Percentiles rank a stretch among this genome's conserved stretches.
These are phyloP conservation scores for Cutaneotrichosporon cavernicola DNA, from an alignment of 1,284 basidiomycete genomes.

Conservation along the genomic window DNA sequence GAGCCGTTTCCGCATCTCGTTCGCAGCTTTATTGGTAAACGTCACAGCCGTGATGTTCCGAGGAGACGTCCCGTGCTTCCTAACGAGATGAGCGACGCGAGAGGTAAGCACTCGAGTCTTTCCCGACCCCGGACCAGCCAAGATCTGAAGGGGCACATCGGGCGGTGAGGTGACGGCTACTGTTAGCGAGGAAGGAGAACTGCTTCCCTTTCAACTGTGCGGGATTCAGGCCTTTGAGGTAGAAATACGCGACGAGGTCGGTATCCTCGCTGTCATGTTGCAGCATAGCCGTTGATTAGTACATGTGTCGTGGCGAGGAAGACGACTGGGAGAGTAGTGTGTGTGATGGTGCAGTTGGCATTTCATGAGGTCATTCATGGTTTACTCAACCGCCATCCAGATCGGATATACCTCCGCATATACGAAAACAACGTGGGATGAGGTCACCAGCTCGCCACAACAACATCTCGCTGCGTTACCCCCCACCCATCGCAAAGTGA, in stretches of 20 bases:
- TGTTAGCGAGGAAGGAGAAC: background rate
- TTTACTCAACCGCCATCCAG: background rate
- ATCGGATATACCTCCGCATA: background rate
- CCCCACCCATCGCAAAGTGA: background rate
- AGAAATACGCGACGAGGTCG: constrained; percentile 28
- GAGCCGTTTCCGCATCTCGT: constrained; percentile 79
- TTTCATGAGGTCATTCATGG: background rate
- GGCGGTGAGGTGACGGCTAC: constrained; percentile 68
- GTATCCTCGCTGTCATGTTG: constrained; percentile 1
- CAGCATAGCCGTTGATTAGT: background rate
- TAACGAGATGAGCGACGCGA: constrained; percentile 72
- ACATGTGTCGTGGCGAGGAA: background rate
- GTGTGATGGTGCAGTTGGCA: background rate
- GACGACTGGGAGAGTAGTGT: background rate
- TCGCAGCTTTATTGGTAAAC: constrained; percentile 85
- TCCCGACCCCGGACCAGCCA: constrained; percentile 81
- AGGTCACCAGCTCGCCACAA: background rate
- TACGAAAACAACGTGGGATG: constrained; percentile 5
- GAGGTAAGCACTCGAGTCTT: constrained; percentile 70
- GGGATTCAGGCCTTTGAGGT: constrained; percentile 40
- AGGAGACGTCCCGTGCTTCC: constrained; percentile 61
- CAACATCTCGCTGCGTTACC: background rate
- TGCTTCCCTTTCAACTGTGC: constrained; percentile 43
- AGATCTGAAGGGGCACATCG: constrained; percentile 68
- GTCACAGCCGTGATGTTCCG: constrained; percentile 74